Evolutionary conservation across 78 protist species (phyloP), one percentile per base, ranked within the genome.

Genomic region (Ministeria vibrans): DNA sequence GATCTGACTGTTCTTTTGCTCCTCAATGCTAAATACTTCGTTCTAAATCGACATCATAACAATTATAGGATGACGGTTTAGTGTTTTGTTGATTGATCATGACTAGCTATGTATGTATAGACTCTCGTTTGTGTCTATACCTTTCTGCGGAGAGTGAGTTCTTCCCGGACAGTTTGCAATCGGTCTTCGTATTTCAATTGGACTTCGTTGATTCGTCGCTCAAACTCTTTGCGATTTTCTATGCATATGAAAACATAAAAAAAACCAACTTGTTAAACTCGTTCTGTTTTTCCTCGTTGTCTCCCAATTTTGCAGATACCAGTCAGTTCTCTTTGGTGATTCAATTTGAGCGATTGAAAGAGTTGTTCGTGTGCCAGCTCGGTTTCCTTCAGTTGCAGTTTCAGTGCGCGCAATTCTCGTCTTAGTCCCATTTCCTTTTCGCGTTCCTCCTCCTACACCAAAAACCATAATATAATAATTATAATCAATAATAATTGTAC

Each of bases 1-100:
- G 71, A 92, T 87, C 76, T 89, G 93, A 27, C 1, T 45, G 64
- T 89, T 86, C 84, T 92, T 92, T 36, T 91, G 75, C 82, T 86
- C 88, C 80, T 92, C 91, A 20, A 92, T 85, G 83, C 85, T 92
- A 45, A 78, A 80, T 42, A 88, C 44, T 80, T 88, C 92, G 27
- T 0, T 66, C n/a, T n/a, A n/a, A n/a, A n/a, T n/a, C n/a, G n/a
- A n/a, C n/a, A n/a, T n/a, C n/a, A n/a, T n/a, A n/a, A n/a, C n/a
- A n/a, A n/a, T n/a, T n/a, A n/a, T n/a, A n/a, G n/a, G n/a, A n/a
- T n/a, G n/a, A n/a, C n/a, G n/a, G n/a, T n/a, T n/a, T n/a, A n/a
- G n/a, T n/a, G n/a, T n/a, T n/a, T n/a, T n/a, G n/a, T n/a, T n/a
- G n/a, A n/a, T n/a, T n/a, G n/a, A n/a, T n/a, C n/a, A n/a, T n/a